Percentiles rank a stretch among this genome's conserved stretches.
Conservation (phyloP, 352 stramenopile species). For the Phytophthora pistaciae region DNA sequence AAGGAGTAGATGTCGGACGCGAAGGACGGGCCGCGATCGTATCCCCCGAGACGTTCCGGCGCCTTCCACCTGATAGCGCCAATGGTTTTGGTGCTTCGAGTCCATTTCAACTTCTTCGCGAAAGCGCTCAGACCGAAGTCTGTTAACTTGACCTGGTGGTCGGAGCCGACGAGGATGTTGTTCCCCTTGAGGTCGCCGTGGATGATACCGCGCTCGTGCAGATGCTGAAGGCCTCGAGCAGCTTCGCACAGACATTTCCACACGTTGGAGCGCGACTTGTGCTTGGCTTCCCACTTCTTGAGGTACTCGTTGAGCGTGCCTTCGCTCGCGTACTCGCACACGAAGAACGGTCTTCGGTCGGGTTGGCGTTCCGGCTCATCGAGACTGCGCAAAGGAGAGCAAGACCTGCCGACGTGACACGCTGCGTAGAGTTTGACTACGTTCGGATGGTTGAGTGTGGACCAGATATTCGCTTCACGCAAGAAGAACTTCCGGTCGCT, state of each 20-base stretch:
- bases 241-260: slow-evolving; percentile 36
- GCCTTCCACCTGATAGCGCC: slow-evolving; percentile 46
- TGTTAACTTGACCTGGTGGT: slow-evolving; percentile 38
- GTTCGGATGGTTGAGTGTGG: slow-evolving; percentile 45
- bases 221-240: slow-evolving; percentile 34
- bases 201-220: slow-evolving; percentile 53
- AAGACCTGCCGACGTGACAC: slow-evolving; percentile 40
- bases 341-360: slow-evolving; percentile 41
- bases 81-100: slow-evolving; percentile 3
- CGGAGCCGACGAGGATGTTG: slow-evolving; percentile 79
- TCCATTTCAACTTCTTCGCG: slow-evolving; percentile 30
- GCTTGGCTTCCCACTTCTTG: slow-evolving; percentile 11
- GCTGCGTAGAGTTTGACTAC: slow-evolving; percentile 50
- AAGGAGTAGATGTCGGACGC: slow-evolving; percentile 51
- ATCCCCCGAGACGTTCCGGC: slow-evolving; percentile 36
- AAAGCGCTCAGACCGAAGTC: slow-evolving; percentile 45
- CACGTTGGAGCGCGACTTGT: slow-evolving; percentile 23
- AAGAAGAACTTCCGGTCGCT: slow-evolving; percentile 39
- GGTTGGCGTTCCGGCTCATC: slow-evolving; percentile 18
- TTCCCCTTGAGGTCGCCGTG: slow-evolving; percentile 89
- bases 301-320: slow-evolving; percentile 39
- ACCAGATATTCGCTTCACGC: slow-evolving; percentile 48
- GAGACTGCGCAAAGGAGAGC: slow-evolving; percentile 12
- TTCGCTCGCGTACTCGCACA: slow-evolving; percentile 38
- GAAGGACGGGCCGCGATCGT: slow-evolving; percentile 30